Conservation (phyloP, 2,329 filamentous ascomycete genomes). For the Didymella pomorum region DNA sequence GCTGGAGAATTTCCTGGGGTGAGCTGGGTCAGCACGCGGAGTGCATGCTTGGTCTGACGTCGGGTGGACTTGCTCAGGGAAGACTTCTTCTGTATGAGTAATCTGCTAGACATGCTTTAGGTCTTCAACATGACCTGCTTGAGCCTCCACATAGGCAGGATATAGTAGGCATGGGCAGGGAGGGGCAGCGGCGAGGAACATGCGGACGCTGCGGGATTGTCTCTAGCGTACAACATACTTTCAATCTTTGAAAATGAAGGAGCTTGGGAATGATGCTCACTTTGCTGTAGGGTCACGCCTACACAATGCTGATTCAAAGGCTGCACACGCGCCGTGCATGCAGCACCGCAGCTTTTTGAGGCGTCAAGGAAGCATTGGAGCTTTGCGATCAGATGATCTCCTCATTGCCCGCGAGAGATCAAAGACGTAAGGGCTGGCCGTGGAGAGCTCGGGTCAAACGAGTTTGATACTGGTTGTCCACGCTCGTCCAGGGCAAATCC, state of each 20-base stretch:
- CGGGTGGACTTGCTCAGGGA: no score
- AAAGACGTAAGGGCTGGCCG: background rate
- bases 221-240: background rate
- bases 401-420: background rate
- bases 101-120: no score
- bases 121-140: background rate
- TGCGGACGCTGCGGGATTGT: background rate
- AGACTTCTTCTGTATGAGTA: no score
- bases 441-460: background rate
- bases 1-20: background rate
- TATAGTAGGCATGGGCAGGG: no score
- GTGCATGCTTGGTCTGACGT: background rate
- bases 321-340: background rate
- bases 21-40: background rate
- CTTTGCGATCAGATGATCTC: background rate
- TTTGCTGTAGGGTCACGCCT: background rate
- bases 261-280: background rate
- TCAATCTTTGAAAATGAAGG: background rate
- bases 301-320: background rate
- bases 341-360: background rate
- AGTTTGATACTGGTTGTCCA: background rate
- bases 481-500: background rate
- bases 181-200: background rate
- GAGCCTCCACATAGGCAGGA: no score
- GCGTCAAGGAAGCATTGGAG: background rate